phyloP scores from a whole-genome alignment of 768 basidiomycete genomes.

The Rhodosporidiobolus odoratus region DNA sequence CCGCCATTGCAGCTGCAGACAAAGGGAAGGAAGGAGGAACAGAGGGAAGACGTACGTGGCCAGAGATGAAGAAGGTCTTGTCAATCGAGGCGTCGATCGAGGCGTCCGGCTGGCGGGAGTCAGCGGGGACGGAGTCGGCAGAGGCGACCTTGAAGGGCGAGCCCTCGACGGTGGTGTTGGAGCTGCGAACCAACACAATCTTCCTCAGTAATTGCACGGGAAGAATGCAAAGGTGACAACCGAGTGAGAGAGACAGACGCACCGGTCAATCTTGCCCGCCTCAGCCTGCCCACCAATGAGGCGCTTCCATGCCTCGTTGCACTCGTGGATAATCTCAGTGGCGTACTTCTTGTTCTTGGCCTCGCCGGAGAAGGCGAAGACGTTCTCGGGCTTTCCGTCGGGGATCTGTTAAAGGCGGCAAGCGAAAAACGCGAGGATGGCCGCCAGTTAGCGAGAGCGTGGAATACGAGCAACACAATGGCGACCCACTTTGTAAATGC shows the following conservation, averaged over 20 bases:
- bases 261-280: constrained; percentile 78
- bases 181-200: constrained; percentile 52
- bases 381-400: constrained; percentile 91
- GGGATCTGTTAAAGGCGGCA: constrained; percentile 46
- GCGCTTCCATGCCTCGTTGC: constrained; percentile 96
- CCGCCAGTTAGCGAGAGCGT: background rate
- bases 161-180: constrained; percentile 69
- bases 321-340: constrained; percentile 97
- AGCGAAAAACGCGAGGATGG: background rate
- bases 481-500: constrained; percentile 76
- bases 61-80: constrained; percentile 70
- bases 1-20: background rate
- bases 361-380: constrained; percentile 96
- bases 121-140: constrained; percentile 66
- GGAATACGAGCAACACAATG: background rate
- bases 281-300: constrained; percentile 69
- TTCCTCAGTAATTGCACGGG: background rate
- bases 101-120: constrained; percentile 76
- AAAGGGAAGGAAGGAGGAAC: background rate
- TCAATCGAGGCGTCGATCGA: constrained; percentile 34
- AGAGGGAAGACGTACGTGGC: constrained; percentile 24
- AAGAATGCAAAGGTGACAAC: background rate
- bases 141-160: constrained; percentile 64
- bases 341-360: constrained; percentile 99
- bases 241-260: constrained; percentile 46